Conservation (phyloP, 768 basidiomycete genomes). For the Tephrocybe sp. region DNA sequence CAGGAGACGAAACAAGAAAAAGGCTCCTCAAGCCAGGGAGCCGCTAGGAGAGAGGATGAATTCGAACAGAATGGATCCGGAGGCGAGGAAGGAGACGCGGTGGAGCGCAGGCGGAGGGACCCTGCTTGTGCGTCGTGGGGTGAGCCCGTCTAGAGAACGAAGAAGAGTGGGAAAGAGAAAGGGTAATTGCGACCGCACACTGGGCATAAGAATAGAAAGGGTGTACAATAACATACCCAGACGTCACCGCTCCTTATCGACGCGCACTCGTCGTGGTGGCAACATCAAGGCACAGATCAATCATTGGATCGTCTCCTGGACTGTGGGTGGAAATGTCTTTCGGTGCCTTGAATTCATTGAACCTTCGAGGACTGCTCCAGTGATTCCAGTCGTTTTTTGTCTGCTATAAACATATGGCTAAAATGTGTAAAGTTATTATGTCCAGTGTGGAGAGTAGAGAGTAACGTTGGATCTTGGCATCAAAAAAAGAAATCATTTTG, state of each 20-base stretch:
- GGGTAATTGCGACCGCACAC: neutral
- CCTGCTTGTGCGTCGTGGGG: constrained; percentile 1
- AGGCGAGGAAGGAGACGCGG: neutral
- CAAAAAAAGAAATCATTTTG: no score
- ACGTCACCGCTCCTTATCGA: constrained; percentile 3
- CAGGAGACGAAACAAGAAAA: neutral
- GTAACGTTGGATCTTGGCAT: no score
- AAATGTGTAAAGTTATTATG: no score
- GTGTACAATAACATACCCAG: constrained; percentile 4
- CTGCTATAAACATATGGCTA: no score
- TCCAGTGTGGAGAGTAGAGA: no score
- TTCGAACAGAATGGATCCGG: no score
- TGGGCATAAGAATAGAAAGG: neutral
- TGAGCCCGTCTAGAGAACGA: neutral
- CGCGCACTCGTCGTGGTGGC: constrained; percentile 16
- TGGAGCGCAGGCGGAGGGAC: constrained; percentile 1
- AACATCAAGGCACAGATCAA: constrained; percentile 10
- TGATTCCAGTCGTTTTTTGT: no score
- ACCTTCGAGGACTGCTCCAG: no score
- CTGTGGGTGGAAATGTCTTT: no score
- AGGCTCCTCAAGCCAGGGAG: neutral
- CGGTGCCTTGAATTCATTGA: no score
- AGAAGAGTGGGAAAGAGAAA: constrained; percentile 2
- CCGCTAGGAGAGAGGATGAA: no score
- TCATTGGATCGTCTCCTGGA: no score